Evolutionary conservation across 495 filamentous ascomycete species (phyloP).

Genomic region (Aspergillus cristatus): DNA sequence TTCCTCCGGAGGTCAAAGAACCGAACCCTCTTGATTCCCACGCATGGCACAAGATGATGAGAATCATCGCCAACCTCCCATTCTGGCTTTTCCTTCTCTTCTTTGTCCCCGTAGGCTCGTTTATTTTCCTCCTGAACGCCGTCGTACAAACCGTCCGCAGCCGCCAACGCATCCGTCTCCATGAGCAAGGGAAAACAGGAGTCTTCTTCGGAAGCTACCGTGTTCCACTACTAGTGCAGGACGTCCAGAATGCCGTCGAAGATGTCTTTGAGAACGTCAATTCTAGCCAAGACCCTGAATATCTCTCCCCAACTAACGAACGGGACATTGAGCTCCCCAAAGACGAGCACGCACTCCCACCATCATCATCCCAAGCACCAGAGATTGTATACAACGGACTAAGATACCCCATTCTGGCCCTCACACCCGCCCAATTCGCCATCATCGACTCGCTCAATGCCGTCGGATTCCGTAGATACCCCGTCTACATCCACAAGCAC

Average conservation of each 20-base stretch:
- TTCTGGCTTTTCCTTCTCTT: conserved; percentile 52
- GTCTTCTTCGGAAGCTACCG: conserved; percentile 58
- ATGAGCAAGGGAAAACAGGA: conserved; percentile 61
- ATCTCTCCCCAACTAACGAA: conserved; percentile 29
- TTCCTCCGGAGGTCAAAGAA: conserved; percentile 26
- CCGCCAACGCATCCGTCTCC: conserved; percentile 59
- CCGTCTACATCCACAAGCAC: conserved; percentile 75
- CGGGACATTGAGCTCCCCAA: neutral
- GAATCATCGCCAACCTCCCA: conserved; percentile 36
- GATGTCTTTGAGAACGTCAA: conserved; percentile 63
- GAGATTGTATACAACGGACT: neutral
- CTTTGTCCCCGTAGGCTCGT: conserved; percentile 57
- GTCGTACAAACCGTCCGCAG: conserved; percentile 65
- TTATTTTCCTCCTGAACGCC: conserved; percentile 66
- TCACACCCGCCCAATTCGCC: conserved; percentile 69
- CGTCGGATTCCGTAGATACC: conserved; percentile 72
- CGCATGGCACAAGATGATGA: conserved; percentile 18
- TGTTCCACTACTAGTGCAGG: conserved; percentile 64
- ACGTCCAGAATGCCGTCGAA: conserved; percentile 63
- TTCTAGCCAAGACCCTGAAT: conserved; percentile 50
- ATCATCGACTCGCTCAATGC: conserved; percentile 72
- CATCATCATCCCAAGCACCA: neutral
- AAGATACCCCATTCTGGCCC: conserved; percentile 63
- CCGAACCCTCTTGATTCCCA: conserved; percentile 18
- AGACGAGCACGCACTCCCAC: neutral